Conservation (phyloP, 1,284 basidiomycete species). For the Ceratobasidium sp. region DNA sequence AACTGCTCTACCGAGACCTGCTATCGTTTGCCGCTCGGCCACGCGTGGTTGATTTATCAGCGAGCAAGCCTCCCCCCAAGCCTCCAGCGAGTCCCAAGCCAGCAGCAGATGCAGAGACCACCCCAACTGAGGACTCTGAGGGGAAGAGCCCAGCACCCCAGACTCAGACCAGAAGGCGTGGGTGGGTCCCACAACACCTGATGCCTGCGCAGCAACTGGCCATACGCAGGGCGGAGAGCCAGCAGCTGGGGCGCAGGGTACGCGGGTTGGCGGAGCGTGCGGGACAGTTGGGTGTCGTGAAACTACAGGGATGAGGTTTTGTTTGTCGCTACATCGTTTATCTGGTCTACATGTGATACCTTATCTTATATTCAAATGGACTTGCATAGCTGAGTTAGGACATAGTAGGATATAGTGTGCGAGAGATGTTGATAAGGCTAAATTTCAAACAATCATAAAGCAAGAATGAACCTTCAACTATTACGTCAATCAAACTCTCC, state of each 20-base stretch:
- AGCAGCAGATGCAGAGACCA: conserved; percentile 54
- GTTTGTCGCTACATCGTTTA: background rate
- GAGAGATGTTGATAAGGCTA: background rate
- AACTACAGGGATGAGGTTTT: conserved; percentile 1
- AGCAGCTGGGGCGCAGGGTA: conserved; percentile 73
- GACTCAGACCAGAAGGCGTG: conserved; percentile 41
- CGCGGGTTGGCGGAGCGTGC: conserved; percentile 62
- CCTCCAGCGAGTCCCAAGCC: conserved; percentile 44
- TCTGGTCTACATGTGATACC: conserved; percentile 3
- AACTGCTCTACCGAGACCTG: conserved; percentile 82
- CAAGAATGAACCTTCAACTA: background rate
- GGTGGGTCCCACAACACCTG: conserved; percentile 80
- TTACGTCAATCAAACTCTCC: conserved; percentile 4
- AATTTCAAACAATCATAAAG: background rate
- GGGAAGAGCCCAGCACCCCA: background rate
- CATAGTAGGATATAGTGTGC: too few species aligned
- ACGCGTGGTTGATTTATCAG: conserved; percentile 83
- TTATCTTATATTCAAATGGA: conserved; percentile 13
- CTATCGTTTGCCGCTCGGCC: conserved; percentile 82
- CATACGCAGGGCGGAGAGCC: conserved; percentile 78
- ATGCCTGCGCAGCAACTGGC: conserved; percentile 81
- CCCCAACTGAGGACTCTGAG: conserved; percentile 57
- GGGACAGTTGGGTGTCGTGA: conserved; percentile 34
- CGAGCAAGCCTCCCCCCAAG: conserved; percentile 41
- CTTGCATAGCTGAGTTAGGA: too few species aligned